Evolutionary conservation across 163 green algal genomes (phyloP).

Genomic region (Scenedesmus sp.): DNA sequence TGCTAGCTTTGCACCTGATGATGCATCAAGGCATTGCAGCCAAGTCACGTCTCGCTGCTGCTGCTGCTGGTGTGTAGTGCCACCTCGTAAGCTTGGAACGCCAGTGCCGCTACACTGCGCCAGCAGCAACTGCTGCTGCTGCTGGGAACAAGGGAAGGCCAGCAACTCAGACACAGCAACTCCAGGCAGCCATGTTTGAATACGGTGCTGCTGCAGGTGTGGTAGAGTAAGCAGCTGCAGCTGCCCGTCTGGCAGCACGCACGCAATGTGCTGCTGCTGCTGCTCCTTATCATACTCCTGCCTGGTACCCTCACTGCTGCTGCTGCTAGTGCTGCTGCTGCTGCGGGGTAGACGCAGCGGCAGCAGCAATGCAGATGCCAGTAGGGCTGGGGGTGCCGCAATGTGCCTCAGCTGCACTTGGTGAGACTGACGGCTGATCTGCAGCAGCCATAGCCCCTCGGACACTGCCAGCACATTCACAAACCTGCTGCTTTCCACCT

Average conservation of each 20-base stretch:
- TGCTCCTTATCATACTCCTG: background rate
- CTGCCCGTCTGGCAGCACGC: conserved; percentile 10
- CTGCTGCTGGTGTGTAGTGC: background rate
- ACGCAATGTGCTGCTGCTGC: conserved; percentile 32
- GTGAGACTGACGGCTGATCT: background rate
- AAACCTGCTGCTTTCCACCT: background rate
- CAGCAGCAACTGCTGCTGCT: conserved; percentile 17
- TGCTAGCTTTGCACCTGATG: background rate
- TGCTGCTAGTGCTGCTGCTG: background rate
- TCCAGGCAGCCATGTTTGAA: conserved; percentile 15
- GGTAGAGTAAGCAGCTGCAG: conserved; percentile 27
- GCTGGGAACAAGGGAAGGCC: background rate
- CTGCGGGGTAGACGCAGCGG: background rate
- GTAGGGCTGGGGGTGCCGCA: background rate
- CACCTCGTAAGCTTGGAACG: background rate
- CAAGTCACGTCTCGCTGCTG: background rate
- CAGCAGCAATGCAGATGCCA: background rate
- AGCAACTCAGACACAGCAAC: background rate
- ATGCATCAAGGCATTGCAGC: conserved; percentile 27
- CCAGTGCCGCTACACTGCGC: background rate
- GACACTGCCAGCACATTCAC: conserved; percentile 3
- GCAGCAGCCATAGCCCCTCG: conserved; percentile 28
- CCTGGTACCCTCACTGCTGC: background rate
- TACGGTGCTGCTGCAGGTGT: background rate
- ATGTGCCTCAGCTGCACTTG: conserved; percentile 5